Base-by-base conservation (phyloP, 2,329 filamentous ascomycete genomes). In the Pezicula carpinea region DNA sequence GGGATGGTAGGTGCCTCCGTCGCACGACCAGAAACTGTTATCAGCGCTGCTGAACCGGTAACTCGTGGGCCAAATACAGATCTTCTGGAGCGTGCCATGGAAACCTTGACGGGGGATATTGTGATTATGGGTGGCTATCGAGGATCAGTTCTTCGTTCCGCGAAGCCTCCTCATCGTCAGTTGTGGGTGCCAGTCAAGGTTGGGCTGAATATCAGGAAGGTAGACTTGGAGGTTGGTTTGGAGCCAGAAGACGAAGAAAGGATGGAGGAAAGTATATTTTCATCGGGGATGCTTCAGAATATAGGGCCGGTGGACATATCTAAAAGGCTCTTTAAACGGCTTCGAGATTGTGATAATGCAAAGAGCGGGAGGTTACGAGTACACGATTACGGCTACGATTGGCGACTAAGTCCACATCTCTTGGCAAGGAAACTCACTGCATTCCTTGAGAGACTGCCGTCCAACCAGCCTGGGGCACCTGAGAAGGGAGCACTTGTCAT, bases 141-240 rank as follows among this genome's bases (percentile, higher is more conserved):
- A 54, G 92, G 92, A 3, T 96, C 91, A 0, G 77, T 96, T n/a
- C 67, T 97, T 23, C 82, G 91, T 23, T 95, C 89, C 10, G 85
- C 89, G 10, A 83, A 89, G 52, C 79, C 87, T 7, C 86, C 87
- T 4, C 82, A 92, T 60, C 82, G 89, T n/a, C 89, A 95, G 62
- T 70, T 96, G 0, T 97, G 92, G 92, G 88, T 95, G 2, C 91
- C 91, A 0, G 84, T 96, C 60, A 96, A 96, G 66, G 85, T 96
- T 22, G 91, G 92, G 1, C 70, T 97, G 43, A 96, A 95, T 57
- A 79, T 96, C 51, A 84, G 91, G 46, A 96, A 93, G 62, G 91
- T 92, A 2, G 89, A 97, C 62, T 74, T 97, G 4, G 89, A 95
- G 63, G 85, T 97, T 8, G 91, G 90, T 0, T 69, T 96, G 4